Evolutionary conservation across 345 rosid species (phyloP).

Genomic region (Noccaea caerulescens): DNA sequence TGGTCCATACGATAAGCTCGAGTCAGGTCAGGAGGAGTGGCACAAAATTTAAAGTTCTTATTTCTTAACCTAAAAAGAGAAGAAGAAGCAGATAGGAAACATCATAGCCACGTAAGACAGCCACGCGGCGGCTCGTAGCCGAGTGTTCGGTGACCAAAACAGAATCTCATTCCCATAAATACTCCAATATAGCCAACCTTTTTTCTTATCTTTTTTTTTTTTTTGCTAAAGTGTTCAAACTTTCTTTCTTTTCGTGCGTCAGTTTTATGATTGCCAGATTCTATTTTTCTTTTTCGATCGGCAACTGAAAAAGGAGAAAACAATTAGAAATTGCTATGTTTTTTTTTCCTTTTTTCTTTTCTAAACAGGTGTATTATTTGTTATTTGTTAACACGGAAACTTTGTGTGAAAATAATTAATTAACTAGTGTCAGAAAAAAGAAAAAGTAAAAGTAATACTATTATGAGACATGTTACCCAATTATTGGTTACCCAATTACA

Average conservation of each 20-base stretch:
- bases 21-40: not conserved
- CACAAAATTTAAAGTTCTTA: not conserved
- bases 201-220: not conserved
- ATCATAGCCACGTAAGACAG: slow-evolving; percentile 6
- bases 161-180: not conserved
- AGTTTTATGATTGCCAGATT: not conserved
- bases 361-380: not conserved
- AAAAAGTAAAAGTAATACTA: not conserved
- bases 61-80: not conserved
- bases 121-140: slow-evolving; percentile 30
- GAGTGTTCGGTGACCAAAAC: slow-evolving; percentile 27
- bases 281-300: not conserved
- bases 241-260: not conserved
- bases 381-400: not conserved
- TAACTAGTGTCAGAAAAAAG: not conserved
- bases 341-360: too few relatives aligned
- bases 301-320: not conserved
- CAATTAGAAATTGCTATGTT: not conserved
- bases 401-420: not conserved
- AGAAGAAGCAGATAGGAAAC: slow-evolving; percentile 18
- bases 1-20: not conserved
- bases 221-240: not conserved
- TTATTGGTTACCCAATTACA: not conserved
- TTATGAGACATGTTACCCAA: not conserved
- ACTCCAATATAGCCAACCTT: not conserved